phyloP scores from a whole-genome alignment of 1,284 basidiomycete genomes.

The Fomitopsis betulina region DNA sequence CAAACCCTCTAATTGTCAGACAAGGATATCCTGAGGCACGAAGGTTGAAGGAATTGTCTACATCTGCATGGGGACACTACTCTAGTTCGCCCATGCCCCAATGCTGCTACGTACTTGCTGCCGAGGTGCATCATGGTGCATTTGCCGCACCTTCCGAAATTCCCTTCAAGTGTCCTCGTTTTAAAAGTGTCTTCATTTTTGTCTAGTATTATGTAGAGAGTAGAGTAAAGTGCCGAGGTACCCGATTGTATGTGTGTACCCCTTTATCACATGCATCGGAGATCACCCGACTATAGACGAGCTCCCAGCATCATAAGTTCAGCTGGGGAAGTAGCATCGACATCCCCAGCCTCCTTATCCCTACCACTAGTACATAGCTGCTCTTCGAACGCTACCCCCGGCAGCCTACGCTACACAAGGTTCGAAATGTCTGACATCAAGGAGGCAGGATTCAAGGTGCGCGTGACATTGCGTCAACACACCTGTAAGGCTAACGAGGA shows the following conservation, averaged over 20 bases:
- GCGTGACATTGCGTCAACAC: background rate
- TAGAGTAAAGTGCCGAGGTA: background rate
- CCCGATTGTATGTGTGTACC: background rate
- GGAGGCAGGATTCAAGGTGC: conserved; percentile 33
- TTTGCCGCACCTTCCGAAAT: no score
- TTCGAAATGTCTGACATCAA: conserved; percentile 32
- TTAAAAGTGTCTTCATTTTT: background rate
- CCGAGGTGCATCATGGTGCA: no score
- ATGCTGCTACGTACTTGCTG: no score
- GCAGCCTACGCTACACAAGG: no score
- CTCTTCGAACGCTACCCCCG: background rate
- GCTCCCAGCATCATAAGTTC: conserved; percentile 1
- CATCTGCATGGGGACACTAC: no score
- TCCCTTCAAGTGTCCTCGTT: background rate
- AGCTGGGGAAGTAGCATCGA: background rate
- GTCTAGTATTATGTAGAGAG: background rate
- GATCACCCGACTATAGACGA: background rate
- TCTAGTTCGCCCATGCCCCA: no score
- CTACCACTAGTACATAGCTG: background rate
- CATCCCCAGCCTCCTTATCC: background rate
- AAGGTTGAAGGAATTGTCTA: no score
- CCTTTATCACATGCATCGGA: background rate
- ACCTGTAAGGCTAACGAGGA: background rate
- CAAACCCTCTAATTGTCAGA: no score
- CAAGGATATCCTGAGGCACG: no score